Evolutionary conservation across 1,284 basidiomycete genomes (phyloP).

Genomic region (Malassezia restricta): DNA sequence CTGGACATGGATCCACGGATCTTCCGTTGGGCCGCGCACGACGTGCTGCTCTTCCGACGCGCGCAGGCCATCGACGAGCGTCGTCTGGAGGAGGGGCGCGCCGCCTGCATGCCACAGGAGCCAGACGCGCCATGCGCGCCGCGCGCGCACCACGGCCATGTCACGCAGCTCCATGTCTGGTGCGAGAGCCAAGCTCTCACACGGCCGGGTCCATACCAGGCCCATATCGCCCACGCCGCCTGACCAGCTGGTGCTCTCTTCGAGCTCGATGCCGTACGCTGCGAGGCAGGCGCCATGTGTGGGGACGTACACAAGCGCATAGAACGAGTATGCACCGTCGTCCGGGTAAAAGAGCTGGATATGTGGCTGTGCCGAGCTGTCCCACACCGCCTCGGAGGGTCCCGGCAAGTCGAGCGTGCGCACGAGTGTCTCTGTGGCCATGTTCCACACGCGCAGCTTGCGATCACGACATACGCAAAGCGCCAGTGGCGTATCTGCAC

Average conservation of each 20-base stretch:
- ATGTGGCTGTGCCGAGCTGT: slow-evolving; percentile 20
- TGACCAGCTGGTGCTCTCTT: slow-evolving; percentile 25
- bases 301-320: slow-evolving; percentile 32
- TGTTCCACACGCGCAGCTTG: slow-evolving; percentile 39
- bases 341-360: slow-evolving; percentile 24
- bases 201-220: slow-evolving; percentile 32
- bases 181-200: slow-evolving; percentile 25
- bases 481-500: slow-evolving; percentile 21
- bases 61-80: slow-evolving; percentile 13
- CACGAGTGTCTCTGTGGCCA: slow-evolving; percentile 34
- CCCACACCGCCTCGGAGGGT: slow-evolving; percentile 8
- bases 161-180: slow-evolving; percentile 36
- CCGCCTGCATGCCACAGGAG: slow-evolving; percentile 35
- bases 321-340: slow-evolving; percentile 21
- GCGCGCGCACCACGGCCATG: slow-evolving; percentile 21
- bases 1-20: slow-evolving; percentile 26
- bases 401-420: slow-evolving; percentile 31
- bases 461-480: slow-evolving; percentile 35
- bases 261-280: slow-evolving; percentile 35
- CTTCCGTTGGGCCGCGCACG: slow-evolving; percentile 15
- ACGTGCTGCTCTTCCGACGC: slow-evolving; percentile 1
- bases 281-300: slow-evolving; percentile 31
- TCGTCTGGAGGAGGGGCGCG: slow-evolving; percentile 18
- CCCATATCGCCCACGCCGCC: slow-evolving; percentile 31
- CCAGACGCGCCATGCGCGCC: slow-evolving; percentile 30